These are phyloP conservation scores for Candida manassasensis DNA, from an alignment of 805 yeast genomes.

Conservation along the genomic window DNA sequence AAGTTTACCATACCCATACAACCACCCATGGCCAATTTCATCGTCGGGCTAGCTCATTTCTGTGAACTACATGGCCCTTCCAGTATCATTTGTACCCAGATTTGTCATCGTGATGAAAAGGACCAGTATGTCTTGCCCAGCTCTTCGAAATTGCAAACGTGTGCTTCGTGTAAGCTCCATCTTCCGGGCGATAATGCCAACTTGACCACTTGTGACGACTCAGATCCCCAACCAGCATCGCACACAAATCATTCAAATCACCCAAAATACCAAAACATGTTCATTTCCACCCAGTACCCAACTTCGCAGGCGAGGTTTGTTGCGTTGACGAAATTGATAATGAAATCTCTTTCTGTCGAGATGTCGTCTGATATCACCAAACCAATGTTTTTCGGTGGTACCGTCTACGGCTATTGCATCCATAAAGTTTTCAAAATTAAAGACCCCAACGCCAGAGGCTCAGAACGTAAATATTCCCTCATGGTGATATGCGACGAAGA, in stretches of 20 bases:
- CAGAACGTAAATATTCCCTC: constrained; percentile 62
- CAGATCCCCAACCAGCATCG: constrained; percentile 26
- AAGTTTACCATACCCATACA: neutral
- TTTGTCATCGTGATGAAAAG: constrained; percentile 15
- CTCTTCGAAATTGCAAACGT: constrained; percentile 41
- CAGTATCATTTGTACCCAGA: constrained; percentile 59
- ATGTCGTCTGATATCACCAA: constrained; percentile 53
- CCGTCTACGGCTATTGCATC: constrained; percentile 54
- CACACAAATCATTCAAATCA: constrained; percentile 9
- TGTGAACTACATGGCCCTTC: constrained; percentile 78
- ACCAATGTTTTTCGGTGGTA: constrained; percentile 64
- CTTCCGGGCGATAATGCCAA: constrained; percentile 40
- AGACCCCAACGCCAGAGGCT: constrained; percentile 68
- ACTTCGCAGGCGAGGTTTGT: constrained; percentile 44
- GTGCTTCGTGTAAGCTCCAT: constrained; percentile 56
- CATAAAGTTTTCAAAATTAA: constrained; percentile 55
- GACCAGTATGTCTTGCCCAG: constrained; percentile 30
- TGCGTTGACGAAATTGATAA: constrained; percentile 52
- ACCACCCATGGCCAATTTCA: constrained; percentile 31
- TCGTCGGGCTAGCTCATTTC: constrained; percentile 62
- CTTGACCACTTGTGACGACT: constrained; percentile 9
- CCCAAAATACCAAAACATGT: constrained; percentile 23
- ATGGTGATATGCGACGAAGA: constrained; percentile 56
- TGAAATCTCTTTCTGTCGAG: constrained; percentile 65
- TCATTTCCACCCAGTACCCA: constrained; percentile 60